These are phyloP conservation scores for Fusarium praegraminearum DNA, from an alignment of 2,329 filamentous ascomycete genomes.

Conservation along the genomic window DNA sequence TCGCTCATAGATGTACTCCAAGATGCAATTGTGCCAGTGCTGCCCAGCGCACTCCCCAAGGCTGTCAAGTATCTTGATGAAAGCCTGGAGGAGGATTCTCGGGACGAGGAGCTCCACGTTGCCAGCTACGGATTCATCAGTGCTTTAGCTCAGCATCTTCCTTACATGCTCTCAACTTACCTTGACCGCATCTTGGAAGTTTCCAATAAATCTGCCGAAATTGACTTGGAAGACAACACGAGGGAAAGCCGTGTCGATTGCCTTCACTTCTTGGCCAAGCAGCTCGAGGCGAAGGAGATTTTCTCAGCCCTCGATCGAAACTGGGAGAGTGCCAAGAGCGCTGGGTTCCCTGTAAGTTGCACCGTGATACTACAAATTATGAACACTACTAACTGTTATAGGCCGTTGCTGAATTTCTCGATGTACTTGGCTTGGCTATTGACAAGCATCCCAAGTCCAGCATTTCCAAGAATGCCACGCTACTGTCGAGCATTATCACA, in stretches of 20 bases:
- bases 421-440: constrained; percentile 76
- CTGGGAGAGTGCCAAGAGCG: constrained; percentile 73
- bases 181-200: constrained; percentile 78
- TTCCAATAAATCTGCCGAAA: constrained; percentile 77
- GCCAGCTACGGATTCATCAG: constrained; percentile 85
- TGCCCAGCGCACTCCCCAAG: constrained; percentile 80
- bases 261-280: constrained; percentile 79
- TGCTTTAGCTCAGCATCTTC: constrained; percentile 82
- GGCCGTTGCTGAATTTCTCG: constrained; percentile 76
- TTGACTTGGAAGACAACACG: constrained; percentile 70
- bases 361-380: neutral
- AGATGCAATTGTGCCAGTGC: constrained; percentile 84
- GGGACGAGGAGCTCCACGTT: constrained; percentile 77
- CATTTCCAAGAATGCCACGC: constrained; percentile 79
- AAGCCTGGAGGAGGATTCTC: constrained; percentile 66
- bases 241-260: constrained; percentile 76
- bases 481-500: constrained; percentile 75
- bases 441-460: constrained; percentile 81
- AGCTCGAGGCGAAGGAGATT: constrained; percentile 80
- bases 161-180: constrained; percentile 88
- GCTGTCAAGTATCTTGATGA: constrained; percentile 77
- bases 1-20: constrained; percentile 90
- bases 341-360: constrained; percentile 71
- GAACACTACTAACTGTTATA: constrained; percentile 54
- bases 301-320: constrained; percentile 79